phyloP scores from a whole-genome alignment of 225 moss, liverwort and hornwort genomes.

The Takakia lepidozioides region DNA sequence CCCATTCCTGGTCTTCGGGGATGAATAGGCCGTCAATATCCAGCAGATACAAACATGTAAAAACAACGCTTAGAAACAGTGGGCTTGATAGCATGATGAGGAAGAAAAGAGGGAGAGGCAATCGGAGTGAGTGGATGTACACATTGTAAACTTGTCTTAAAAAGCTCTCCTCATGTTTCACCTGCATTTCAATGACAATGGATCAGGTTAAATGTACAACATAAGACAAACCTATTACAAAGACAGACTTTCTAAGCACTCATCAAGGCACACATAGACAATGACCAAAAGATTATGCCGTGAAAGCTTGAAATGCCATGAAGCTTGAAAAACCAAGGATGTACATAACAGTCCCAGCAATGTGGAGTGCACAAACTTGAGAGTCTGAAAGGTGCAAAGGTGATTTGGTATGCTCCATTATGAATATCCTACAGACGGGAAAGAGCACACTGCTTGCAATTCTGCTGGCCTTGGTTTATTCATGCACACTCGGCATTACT shows the following conservation, averaged over 20 bases:
- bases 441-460: too few species aligned
- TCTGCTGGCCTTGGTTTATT: too few species aligned
- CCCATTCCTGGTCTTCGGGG: slow-evolving; percentile 21
- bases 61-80: slow-evolving; percentile 48
- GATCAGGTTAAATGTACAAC: neutral
- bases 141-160: slow-evolving; percentile 37
- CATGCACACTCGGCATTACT: too few species aligned
- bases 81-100: slow-evolving; percentile 53
- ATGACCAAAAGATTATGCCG: neutral
- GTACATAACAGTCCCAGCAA: too few species aligned
- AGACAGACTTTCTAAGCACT: neutral
- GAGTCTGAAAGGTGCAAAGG: too few species aligned
- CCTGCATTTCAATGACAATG: slow-evolving; percentile 19
- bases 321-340: too few species aligned
- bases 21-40: slow-evolving; percentile 57
- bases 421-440: too few species aligned
- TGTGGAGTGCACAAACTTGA: too few species aligned
- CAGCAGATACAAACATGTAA: slow-evolving; percentile 52
- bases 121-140: slow-evolving; percentile 59
- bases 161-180: slow-evolving; percentile 26
- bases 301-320: neutral
- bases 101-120: slow-evolving; percentile 54
- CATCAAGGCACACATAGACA: neutral
- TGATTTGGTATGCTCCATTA: too few species aligned
- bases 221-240: neutral